Evolutionary conservation across 108 stramenopile genomes (phyloP), one percentile per base, ranked within the genome.

Genomic region (Licmophora abbreviata): DNA sequence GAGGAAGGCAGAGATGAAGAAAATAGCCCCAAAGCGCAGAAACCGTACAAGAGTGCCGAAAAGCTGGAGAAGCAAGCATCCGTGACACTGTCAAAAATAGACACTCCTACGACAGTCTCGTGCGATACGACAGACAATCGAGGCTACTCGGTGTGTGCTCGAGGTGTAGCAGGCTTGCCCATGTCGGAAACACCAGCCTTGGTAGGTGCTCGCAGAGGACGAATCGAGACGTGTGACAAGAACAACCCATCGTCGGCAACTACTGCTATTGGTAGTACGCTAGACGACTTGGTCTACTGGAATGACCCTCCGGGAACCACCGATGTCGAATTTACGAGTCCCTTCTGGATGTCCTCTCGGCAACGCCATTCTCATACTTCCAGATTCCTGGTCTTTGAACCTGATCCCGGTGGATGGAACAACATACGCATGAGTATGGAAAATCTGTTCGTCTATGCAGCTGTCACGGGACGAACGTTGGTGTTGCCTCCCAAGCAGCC

Each of bases 401-500:
- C 77, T 0, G 84, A 85, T 56, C 66, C 63, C 4, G 84, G 80
- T 18, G 85, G 81, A 44, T 88, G 65, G 71, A 81, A 81, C 48
- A 83, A 83, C 42, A 77, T 75, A 20, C 62, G 73, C n/a, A 75
- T 77, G 73, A 58, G 49, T 18, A 38, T 91, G 50, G 93, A 92
- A 68, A 79, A 66, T 24, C 59, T 94, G 42, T 58, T 90, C 27
- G 79, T 89, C 22, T 26, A 86, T 27, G 93, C 88, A 22, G 64
- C 78, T 29, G 81, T 69, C 25, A 89, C 85, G 11, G 88, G 91
- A 35, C 54, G 94, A 26, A 88, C 87, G 2, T 46, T 95, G 24
- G 89, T 95, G 1, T 47, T 92, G 40, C 94, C 90, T 12, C 94
- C 94, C n/a, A 79, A 79, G 23, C 42, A 74, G 32, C 81, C 81